Evolutionary conservation across 441 rosid genomes (phyloP), one percentile per base, ranked within the genome.

Genomic region (Populus hybrid): DNA sequence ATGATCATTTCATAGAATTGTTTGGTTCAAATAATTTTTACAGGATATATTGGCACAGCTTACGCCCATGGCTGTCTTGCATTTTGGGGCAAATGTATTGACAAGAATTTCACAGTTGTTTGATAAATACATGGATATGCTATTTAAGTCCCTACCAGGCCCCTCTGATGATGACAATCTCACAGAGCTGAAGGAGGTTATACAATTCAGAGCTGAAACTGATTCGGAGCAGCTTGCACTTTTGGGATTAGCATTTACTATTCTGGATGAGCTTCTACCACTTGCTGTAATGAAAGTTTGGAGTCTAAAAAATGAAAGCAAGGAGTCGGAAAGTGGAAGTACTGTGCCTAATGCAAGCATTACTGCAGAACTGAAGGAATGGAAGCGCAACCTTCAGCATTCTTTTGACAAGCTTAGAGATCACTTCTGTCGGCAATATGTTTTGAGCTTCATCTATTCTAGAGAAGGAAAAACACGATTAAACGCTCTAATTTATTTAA

Each of bases 341-440:
- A 61, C 68, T 79, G 79, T 82, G 42, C 78, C 90, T 40, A 84
- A 70, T 78, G 81, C 85, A 78, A 83, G 86, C 77, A 36, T 88
- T 73, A 81, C 89, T 18, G 78, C 84, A 3, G 97, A 95, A 85
- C 79, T 95, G 80, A 94, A 91, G 87, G 99, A 94, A 30, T 92
- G 97, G 95, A 95, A 80, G 86, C 97, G 97, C 64, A 89, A 88
- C 66, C 91, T 95, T 85, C 98, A 87, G 83, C 95, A 91, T 84
- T 87, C 97, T 32, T 95, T 94, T 79, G 98, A 95, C 79, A 92
- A 89, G 87, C 97, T 95, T 65, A 84, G 84, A 81, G 97, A 95
- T 86, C 93, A 95, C 83, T 95, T 95, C 85, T 93, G 99, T 76
- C 88, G 91, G 80, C 98, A 93, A 80, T 95, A 93, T 85, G 99